Conservation (phyloP, 1,284 basidiomycete genomes). For the Coniferiporia sulphurascens region DNA sequence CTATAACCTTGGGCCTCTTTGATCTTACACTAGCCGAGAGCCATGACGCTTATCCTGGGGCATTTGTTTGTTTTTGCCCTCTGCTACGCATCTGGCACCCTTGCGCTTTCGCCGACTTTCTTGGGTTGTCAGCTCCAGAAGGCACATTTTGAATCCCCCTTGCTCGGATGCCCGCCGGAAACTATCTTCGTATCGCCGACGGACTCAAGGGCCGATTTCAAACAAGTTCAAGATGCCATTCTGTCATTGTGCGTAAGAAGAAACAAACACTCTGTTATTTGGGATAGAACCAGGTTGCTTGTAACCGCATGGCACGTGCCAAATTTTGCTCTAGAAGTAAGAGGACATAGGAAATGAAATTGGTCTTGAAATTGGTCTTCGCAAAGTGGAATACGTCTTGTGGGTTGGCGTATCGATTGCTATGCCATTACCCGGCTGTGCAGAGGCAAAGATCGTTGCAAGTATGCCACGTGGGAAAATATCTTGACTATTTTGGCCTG, state of each 20-base stretch:
- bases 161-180: constrained; percentile 48
- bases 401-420: too few species aligned
- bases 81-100: not conserved
- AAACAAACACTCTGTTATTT: too few species aligned
- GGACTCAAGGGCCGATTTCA: constrained; percentile 42
- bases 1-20: too few species aligned
- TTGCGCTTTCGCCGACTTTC: constrained; percentile 42
- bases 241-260: constrained; percentile 43
- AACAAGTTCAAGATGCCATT: constrained; percentile 48
- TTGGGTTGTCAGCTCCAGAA: constrained; percentile 50
- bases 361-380: constrained; percentile 27
- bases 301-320: too few species aligned
- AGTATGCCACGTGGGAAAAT: too few species aligned
- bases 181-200: constrained; percentile 54
- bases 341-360: not conserved
- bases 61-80: too few species aligned
- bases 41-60: not conserved
- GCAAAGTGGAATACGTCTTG: too few species aligned
- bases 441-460: too few species aligned
- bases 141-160: constrained; percentile 33
- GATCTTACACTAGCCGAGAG: too few species aligned
- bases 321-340: not conserved
- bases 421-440: too few species aligned
- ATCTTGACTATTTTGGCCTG: not conserved
- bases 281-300: too few species aligned